A percentile compares a stretch with the other conserved stretches of the same genome.
These are phyloP conservation scores for Botryosphaeria dothidea DNA, from an alignment of 2,329 filamentous ascomycete genomes.

Conservation along the genomic window DNA sequence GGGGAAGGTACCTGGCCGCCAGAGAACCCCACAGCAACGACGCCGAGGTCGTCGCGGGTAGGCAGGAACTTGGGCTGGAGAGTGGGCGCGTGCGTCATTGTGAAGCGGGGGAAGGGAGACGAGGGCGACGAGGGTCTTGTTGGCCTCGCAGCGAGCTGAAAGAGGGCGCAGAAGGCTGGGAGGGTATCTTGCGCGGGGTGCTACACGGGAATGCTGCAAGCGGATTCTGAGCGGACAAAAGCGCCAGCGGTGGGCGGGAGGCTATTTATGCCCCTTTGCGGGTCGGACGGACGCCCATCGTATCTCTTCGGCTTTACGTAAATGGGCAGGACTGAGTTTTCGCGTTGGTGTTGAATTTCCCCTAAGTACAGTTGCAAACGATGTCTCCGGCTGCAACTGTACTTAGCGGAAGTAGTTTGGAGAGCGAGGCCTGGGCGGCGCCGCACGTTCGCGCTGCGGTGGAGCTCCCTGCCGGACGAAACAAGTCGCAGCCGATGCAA, in stretches of 20 bases:
- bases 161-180: background rate
- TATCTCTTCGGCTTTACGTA: slow-evolving; percentile 20
- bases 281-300: slow-evolving; percentile 8
- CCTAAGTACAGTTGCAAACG: slow-evolving; percentile 16
- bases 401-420: slow-evolving; percentile 15
- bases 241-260: background rate
- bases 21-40: slow-evolving; percentile 94
- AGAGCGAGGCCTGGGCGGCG: slow-evolving; percentile 8
- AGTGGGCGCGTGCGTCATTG: slow-evolving; percentile 59
- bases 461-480: background rate
- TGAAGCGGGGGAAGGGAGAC: slow-evolving; percentile 4
- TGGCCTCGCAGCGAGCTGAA: background rate
- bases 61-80: slow-evolving; percentile 75
- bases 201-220: background rate
- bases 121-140: background rate
- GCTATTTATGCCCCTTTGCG: slow-evolving; percentile 13
- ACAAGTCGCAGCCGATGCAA: background rate
- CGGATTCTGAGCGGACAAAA: background rate
- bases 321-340: slow-evolving; percentile 17
- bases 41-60: slow-evolving; percentile 75
- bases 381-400: slow-evolving; percentile 8
- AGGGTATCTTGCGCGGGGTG: background rate
- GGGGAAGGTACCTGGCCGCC: slow-evolving; percentile 75
- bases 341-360: slow-evolving; percentile 19
- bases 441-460: background rate